Percentiles rank a stretch among this genome's conserved stretches.
Conservation (phyloP, 257 asterid species). For the Anisodus acutangulus region DNA sequence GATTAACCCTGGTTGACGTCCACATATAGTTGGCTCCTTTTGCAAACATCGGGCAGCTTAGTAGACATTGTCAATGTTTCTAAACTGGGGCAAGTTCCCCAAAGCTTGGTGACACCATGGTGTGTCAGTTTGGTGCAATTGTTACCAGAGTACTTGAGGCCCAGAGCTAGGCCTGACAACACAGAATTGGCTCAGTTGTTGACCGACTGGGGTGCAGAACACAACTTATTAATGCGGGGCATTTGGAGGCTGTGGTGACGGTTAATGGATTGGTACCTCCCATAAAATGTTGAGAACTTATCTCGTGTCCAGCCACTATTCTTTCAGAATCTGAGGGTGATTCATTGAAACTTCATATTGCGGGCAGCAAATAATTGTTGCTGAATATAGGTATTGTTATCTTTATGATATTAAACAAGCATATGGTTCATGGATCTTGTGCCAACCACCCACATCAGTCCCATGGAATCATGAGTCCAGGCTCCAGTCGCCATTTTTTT, state of each 20-base stretch:
- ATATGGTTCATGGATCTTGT: conserved; percentile 1
- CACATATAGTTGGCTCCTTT: neutral
- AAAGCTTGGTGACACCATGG: neutral
- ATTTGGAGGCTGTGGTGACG: neutral
- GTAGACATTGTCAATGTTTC: neutral
- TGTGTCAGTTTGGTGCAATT: neutral
- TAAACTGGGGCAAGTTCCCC: neutral
- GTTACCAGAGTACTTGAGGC: neutral
- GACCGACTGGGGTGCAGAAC: neutral
- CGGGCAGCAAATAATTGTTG: neutral
- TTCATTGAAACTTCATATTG: neutral
- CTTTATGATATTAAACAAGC: neutral
- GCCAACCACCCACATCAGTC: neutral
- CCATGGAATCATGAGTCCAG: neutral
- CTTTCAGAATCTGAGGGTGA: neutral
- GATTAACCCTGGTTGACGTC: neutral
- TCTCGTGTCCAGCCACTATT: neutral
- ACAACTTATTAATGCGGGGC: neutral
- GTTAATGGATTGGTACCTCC: conserved; percentile 11
- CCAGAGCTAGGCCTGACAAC: neutral
- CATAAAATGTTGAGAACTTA: conserved; percentile 1
- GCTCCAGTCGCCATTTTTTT: neutral
- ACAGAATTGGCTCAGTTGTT: neutral
- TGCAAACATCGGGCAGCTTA: neutral
- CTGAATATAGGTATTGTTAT: neutral